Evolutionary conservation across 257 asterid genomes (phyloP).

Genomic region (Nicotiana sylvestris): DNA sequence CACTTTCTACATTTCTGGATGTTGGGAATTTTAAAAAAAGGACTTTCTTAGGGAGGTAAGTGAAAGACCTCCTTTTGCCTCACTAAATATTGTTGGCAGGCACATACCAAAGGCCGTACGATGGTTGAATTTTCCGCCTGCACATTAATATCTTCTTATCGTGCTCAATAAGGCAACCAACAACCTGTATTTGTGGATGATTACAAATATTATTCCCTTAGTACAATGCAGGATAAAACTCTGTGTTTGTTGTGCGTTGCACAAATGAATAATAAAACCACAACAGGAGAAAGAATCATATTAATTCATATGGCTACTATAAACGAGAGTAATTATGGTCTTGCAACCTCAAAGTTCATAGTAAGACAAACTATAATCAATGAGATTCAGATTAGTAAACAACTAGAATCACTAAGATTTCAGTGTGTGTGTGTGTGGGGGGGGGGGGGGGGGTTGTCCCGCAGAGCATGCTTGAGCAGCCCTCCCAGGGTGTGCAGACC

Average conservation of each 20-base stretch:
- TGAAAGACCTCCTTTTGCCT: slow-evolving; percentile 2
- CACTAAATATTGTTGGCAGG: background rate
- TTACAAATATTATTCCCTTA: background rate
- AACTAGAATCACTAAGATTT: background rate
- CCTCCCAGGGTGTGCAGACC: background rate
- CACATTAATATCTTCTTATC: slow-evolving; percentile 82
- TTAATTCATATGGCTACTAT: background rate
- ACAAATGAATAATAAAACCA: slow-evolving; percentile 8
- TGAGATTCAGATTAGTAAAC: background rate
- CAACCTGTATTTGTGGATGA: slow-evolving; percentile 47
- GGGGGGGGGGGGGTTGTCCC: background rate
- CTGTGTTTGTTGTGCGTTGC: background rate
- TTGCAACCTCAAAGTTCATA: background rate
- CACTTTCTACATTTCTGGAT: background rate
- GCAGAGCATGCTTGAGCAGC: background rate
- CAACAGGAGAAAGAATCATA: background rate
- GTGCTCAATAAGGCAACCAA: slow-evolving; percentile 94
- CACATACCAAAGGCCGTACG: slow-evolving; percentile 88
- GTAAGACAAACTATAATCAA: background rate
- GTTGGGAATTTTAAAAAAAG: background rate
- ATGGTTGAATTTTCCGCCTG: slow-evolving; percentile 88
- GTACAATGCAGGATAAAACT: background rate
- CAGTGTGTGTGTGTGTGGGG: background rate
- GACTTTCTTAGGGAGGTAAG: background rate
- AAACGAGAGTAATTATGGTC: background rate